Percentiles rank a stretch among this genome's conserved stretches.
Evolutionary conservation across 2,329 filamentous ascomycete species (phyloP).

Genomic region (Fusarium dimerum): DNA sequence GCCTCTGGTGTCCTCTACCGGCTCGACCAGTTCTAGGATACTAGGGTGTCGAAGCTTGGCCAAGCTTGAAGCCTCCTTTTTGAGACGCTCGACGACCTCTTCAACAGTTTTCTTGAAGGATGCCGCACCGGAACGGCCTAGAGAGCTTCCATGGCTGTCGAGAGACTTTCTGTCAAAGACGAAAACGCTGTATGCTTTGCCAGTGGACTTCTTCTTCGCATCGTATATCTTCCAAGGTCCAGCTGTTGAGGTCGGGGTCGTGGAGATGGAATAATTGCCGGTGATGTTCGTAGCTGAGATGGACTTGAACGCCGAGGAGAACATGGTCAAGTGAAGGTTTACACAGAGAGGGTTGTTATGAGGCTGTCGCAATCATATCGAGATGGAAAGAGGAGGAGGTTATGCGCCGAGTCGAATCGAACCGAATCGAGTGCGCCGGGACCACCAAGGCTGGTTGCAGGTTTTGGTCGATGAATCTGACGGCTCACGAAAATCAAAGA

Average conservation of each 20-base stretch:
- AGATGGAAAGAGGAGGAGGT: conserved; percentile 1
- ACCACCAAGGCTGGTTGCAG: not conserved
- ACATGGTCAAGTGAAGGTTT: conserved; percentile 60
- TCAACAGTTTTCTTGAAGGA: conserved; percentile 80
- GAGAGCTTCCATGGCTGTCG: conserved; percentile 54
- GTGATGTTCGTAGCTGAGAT: conserved; percentile 89
- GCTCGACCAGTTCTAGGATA: conserved; percentile 89
- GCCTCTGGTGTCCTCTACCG: conserved; percentile 88
- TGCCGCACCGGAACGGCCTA: conserved; percentile 51
- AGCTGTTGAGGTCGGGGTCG: conserved; percentile 73
- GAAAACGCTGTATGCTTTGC: conserved; percentile 86
- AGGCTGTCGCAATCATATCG: conserved; percentile 31
- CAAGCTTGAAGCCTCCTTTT: conserved; percentile 86
- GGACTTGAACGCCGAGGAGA: conserved; percentile 90
- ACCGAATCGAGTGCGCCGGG: conserved; percentile 1
- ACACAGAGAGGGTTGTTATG: conserved; percentile 11
- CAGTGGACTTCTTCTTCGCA: conserved; percentile 93
- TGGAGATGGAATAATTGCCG: conserved; percentile 83
- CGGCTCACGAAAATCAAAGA: not conserved
- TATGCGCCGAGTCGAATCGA: conserved; percentile 2
- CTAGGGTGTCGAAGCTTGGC: conserved; percentile 88
- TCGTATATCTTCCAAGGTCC: conserved; percentile 98
- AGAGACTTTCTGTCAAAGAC: conserved; percentile 90
- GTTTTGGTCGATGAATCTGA: conserved; percentile 1
- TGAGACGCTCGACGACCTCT: conserved; percentile 86